Evolutionary conservation across 2,329 filamentous ascomycete genomes (phyloP).

Genomic region (Neonectria ditissima): DNA sequence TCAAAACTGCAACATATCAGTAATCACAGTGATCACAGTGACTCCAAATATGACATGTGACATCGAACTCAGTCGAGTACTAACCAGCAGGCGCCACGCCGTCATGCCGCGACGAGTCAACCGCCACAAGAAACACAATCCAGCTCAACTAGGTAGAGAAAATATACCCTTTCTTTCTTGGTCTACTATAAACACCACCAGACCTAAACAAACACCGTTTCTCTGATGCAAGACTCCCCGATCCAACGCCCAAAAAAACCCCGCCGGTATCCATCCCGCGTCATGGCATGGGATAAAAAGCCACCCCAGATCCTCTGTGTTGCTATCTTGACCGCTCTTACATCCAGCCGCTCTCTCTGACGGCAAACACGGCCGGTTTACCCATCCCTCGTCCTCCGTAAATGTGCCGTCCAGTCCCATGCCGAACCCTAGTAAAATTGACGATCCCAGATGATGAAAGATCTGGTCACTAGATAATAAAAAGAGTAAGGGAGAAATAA

Average conservation of each 20-base stretch:
- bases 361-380: constrained; percentile 15
- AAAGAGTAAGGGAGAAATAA: constrained; percentile 26
- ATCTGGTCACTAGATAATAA: constrained; percentile 28
- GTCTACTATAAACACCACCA: constrained; percentile 21
- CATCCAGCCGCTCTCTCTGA: constrained; percentile 24
- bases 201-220: constrained; percentile 38
- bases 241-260: constrained; percentile 46
- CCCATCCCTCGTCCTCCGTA: constrained; percentile 17
- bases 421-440: constrained; percentile 20
- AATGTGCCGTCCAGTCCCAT: constrained; percentile 12
- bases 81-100: neutral
- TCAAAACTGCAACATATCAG: too few species aligned
- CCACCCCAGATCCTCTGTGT: constrained; percentile 24
- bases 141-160: neutral
- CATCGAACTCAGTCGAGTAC: too few species aligned
- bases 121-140: neutral
- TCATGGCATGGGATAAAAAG: constrained; percentile 14
- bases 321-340: constrained; percentile 30
- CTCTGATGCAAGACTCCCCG: constrained; percentile 45
- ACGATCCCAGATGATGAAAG: constrained; percentile 19
- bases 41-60: neutral
- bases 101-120: neutral
- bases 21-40: constrained; percentile 17
- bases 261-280: constrained; percentile 34
- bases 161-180: constrained; percentile 14